phyloP scores from a whole-genome alignment of 2,329 filamentous ascomycete genomes.

The Fusarium scirpi region DNA sequence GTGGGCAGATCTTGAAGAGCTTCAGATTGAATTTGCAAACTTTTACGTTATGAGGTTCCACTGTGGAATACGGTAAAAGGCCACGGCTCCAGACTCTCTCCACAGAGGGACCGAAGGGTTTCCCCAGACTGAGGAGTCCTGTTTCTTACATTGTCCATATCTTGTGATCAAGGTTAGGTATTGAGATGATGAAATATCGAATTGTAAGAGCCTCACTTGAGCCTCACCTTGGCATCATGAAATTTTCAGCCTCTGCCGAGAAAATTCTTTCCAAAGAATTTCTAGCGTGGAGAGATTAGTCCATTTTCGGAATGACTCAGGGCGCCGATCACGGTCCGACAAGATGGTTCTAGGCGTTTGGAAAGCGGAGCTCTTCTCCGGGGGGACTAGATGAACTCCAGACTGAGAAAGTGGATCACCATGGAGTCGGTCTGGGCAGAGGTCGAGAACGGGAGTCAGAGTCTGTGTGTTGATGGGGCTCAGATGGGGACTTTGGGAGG shows the following conservation, averaged over 20 bases:
- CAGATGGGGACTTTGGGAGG: not conserved
- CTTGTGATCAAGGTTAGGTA: not conserved
- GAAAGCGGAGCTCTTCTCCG: slow-evolving; percentile 4
- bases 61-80: not conserved
- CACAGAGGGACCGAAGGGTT: not conserved
- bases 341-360: not conserved
- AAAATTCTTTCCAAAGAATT: slow-evolving; percentile 19
- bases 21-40: slow-evolving; percentile 33
- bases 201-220: slow-evolving; percentile 6
- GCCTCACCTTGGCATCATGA: slow-evolving; percentile 5
- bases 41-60: slow-evolving; percentile 43
- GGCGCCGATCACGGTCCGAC: slow-evolving; percentile 31
- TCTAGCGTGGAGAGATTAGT: slow-evolving; percentile 15
- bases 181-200: not conserved
- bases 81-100: slow-evolving; percentile 26
- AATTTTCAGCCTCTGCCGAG: slow-evolving; percentile 22
- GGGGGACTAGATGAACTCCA: slow-evolving; percentile 29
- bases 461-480: not conserved
- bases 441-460: not conserved
- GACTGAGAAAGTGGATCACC: not conserved
- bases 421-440: not conserved
- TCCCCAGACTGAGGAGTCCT: slow-evolving; percentile 7
- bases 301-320: slow-evolving; percentile 2
- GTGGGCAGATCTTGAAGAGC: slow-evolving; percentile 13
- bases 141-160: rapidly evolving